Percentiles rank a stretch among this genome's conserved stretches.
Evolutionary conservation across 2,329 filamentous ascomycete genomes (phyloP).

Genomic region (Chrysoporthe deuterocubensis): DNA sequence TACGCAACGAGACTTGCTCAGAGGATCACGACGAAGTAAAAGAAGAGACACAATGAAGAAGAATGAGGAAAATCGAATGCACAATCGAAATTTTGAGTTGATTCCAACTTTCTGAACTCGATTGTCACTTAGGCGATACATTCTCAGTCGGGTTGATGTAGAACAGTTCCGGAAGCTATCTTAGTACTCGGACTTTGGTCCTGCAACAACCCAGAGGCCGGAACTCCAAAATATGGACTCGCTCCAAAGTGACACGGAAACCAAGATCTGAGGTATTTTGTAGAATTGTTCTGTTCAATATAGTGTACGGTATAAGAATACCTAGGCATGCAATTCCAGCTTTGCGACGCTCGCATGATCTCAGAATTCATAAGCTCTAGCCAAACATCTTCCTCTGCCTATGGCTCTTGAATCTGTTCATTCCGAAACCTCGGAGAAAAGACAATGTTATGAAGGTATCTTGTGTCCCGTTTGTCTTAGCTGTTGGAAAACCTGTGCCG

Average conservation of each 20-base stretch:
- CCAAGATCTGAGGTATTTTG: background rate
- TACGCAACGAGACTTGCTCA: too few species aligned
- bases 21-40: too few species aligned
- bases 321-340: background rate
- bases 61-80: too few species aligned
- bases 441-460: background rate
- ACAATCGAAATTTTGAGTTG: too few species aligned
- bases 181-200: background rate
- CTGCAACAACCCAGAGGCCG: background rate
- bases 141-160: background rate
- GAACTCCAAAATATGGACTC: background rate
- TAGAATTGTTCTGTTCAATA: background rate
- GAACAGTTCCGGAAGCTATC: background rate
- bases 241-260: background rate
- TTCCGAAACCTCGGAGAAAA: background rate
- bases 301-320: background rate
- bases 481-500: slow-evolving; percentile 11
- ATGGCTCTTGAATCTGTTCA: background rate
- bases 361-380: too few species aligned
- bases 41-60: too few species aligned
- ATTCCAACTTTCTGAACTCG: too few species aligned
- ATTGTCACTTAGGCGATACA: too few species aligned
- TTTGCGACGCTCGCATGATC: too few species aligned
- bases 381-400: too few species aligned
- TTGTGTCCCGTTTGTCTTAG: slow-evolving; percentile 16